phyloP scores from a whole-genome alignment of 352 stramenopile genomes.

The Phytophthora pistaciae region DNA sequence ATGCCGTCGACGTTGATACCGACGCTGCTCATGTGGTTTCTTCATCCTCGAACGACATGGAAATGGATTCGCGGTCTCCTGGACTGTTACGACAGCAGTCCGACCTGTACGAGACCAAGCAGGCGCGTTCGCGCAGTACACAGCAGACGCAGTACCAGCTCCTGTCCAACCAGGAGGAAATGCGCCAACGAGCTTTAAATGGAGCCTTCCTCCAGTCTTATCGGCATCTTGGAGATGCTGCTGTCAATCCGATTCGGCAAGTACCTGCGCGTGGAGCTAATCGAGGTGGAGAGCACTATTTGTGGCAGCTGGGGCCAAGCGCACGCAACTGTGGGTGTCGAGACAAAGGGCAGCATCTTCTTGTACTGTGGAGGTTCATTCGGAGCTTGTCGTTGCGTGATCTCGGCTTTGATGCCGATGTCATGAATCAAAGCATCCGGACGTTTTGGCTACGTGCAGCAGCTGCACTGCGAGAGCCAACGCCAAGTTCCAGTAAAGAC shows the following conservation, averaged over 20 bases:
- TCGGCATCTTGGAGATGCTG: background rate
- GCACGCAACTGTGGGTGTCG: background rate
- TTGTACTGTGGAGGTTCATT: constrained; percentile 30
- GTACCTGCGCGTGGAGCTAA: background rate
- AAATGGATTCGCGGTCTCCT: constrained; percentile 1
- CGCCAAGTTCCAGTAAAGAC: background rate
- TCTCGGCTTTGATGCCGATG: background rate
- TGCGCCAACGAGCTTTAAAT: background rate
- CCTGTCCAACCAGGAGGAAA: background rate
- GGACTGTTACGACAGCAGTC: background rate
- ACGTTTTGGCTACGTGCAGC: constrained; percentile 17
- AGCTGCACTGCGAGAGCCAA: constrained; percentile 1
- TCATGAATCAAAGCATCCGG: background rate
- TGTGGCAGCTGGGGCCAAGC: constrained; percentile 4
- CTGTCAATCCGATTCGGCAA: background rate
- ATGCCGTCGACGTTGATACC: constrained; percentile 4
- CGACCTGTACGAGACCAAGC: background rate
- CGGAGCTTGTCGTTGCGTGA: constrained; percentile 9
- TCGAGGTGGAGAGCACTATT: background rate
- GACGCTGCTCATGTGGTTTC: background rate
- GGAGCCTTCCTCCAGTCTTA: background rate
- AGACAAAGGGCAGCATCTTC: constrained; percentile 24
- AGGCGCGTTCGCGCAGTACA: background rate
- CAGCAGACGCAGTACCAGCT: background rate
- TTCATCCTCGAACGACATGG: constrained; percentile 5